Percentiles rank a stretch among this genome's conserved stretches.
Conservation (phyloP, 768 basidiomycete genomes). For the Pseudohyphozyma bogoriensis region DNA sequence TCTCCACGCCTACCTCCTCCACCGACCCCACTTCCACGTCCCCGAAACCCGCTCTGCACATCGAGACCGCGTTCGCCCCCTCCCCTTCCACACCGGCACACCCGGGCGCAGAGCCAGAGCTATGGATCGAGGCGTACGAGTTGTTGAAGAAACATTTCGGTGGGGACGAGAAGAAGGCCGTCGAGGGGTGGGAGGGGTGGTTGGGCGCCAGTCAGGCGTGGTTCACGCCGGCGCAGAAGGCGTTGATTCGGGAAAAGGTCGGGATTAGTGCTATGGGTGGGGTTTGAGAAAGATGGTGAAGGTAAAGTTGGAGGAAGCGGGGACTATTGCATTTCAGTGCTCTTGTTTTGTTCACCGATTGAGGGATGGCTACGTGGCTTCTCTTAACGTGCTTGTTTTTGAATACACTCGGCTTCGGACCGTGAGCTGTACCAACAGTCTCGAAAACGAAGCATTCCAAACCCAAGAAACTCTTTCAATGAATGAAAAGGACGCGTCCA, state of each 20-base stretch:
- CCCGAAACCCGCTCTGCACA: slow-evolving; percentile 1
- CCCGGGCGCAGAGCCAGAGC: slow-evolving; percentile 59
- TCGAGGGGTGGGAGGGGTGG: slow-evolving; percentile 77
- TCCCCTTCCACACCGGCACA: slow-evolving; percentile 35
- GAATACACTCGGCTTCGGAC: no score
- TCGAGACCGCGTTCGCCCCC: slow-evolving; percentile 10
- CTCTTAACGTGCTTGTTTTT: no score
- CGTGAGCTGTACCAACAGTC: no score
- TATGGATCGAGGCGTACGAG: slow-evolving; percentile 61
- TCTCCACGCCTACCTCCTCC: slow-evolving; percentile 11
- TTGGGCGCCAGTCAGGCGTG: slow-evolving; percentile 68
- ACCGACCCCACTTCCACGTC: slow-evolving; percentile 11
- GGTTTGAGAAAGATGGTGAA: slow-evolving; percentile 29
- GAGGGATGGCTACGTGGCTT: no score
- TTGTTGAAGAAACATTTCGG: slow-evolving; percentile 51
- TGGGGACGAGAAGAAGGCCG: slow-evolving; percentile 55
- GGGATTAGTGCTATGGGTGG: slow-evolving; percentile 85
- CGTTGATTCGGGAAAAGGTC: slow-evolving; percentile 78
- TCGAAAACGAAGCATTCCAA: no score
- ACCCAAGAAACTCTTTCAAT: no score
- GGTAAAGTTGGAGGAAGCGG: no score
- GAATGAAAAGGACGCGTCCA: no score
- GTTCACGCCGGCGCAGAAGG: slow-evolving; percentile 75
- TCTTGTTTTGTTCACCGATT: no score
- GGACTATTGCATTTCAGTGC: no score